Conservation (phyloP, 371 early-diverging fungal species). For the Mucor racemosus region DNA sequence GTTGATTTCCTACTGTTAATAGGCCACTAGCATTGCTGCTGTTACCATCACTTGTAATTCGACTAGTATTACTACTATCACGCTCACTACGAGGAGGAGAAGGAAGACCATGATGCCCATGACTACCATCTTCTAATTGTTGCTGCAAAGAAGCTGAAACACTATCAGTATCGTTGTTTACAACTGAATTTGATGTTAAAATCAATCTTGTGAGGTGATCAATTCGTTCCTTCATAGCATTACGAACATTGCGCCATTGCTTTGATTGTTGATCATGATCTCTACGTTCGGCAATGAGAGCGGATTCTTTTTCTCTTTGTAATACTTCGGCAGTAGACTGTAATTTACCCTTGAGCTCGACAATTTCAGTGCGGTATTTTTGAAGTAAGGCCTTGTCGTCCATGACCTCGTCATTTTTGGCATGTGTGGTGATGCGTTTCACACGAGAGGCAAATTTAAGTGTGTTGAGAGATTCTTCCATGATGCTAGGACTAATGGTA, state of each 20-base stretch:
- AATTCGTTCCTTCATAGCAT: slow-evolving; percentile 75
- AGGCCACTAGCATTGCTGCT: not conserved
- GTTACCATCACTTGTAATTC: not conserved
- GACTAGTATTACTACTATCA: not conserved
- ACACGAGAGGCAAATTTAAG: slow-evolving; percentile 88
- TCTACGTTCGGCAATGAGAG: slow-evolving; percentile 38
- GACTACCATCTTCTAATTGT: not conserved
- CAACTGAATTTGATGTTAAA: slow-evolving; percentile 71
- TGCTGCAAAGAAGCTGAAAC: not conserved
- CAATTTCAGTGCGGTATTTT: slow-evolving; percentile 83
- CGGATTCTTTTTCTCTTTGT: slow-evolving; percentile 52
- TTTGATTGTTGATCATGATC: slow-evolving; percentile 79
- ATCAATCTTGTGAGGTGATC: slow-evolving; percentile 83
- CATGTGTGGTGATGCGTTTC: slow-evolving; percentile 72
- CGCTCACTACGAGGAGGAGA: slow-evolving; percentile 3
- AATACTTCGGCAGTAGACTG: slow-evolving; percentile 51
- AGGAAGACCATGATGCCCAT: not conserved
- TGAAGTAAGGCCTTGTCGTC: slow-evolving; percentile 89
- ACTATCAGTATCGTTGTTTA: not conserved
- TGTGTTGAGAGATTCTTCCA: slow-evolving; percentile 86
- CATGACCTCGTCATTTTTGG: slow-evolving; percentile 73
- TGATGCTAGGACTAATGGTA: slow-evolving; percentile 74
- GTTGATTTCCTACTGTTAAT: not conserved
- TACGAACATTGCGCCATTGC: slow-evolving; percentile 73
- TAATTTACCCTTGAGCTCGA: slow-evolving; percentile 81